phyloP scores from a whole-genome alignment of 2,329 filamentous ascomycete genomes.

The Didymella exigua region DNA sequence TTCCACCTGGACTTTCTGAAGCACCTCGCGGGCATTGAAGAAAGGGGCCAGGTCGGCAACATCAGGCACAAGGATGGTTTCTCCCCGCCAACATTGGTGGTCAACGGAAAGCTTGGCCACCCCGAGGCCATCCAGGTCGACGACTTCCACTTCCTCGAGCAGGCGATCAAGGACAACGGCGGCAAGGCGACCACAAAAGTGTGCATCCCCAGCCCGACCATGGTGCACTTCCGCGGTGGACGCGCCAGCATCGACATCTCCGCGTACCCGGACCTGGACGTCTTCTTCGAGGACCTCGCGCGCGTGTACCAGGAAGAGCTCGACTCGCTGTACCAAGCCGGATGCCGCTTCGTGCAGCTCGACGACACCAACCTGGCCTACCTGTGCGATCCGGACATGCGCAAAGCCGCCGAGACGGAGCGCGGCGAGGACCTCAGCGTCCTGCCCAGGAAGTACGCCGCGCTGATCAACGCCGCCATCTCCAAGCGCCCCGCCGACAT shows the following conservation, averaged over 20 bases:
- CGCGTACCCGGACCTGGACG: conserved; percentile 61
- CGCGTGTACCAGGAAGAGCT: conserved; percentile 63
- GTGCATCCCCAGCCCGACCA: conserved; percentile 64
- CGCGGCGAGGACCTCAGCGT: conserved; percentile 58
- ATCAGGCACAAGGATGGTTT: conserved; percentile 52
- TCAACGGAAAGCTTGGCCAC: conserved; percentile 60
- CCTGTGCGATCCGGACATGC: conserved; percentile 63
- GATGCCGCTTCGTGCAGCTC: conserved; percentile 63
- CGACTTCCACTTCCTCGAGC: conserved; percentile 61
- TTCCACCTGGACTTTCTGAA: conserved; percentile 66
- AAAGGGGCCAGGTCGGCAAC: conserved; percentile 56
- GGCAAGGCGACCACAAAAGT: conserved; percentile 57
- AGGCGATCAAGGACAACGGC: conserved; percentile 50
- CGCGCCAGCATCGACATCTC: conserved; percentile 59
- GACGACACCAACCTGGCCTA: conserved; percentile 67
- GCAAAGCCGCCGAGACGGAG: conserved; percentile 55
- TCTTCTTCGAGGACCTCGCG: conserved; percentile 62
- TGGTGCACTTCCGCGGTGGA: conserved; percentile 65
- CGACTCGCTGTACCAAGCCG: conserved; percentile 59
- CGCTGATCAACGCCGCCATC: conserved; percentile 62
- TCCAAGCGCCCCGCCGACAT: conserved; percentile 59
- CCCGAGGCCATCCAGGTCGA: conserved; percentile 61
- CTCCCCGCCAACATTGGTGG: conserved; percentile 60
- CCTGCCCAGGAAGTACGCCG: conserved; percentile 59
- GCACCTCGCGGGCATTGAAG: conserved; percentile 60